Base-by-base conservation (phyloP, 441 rosid species). In the Viola pubescens region DNA sequence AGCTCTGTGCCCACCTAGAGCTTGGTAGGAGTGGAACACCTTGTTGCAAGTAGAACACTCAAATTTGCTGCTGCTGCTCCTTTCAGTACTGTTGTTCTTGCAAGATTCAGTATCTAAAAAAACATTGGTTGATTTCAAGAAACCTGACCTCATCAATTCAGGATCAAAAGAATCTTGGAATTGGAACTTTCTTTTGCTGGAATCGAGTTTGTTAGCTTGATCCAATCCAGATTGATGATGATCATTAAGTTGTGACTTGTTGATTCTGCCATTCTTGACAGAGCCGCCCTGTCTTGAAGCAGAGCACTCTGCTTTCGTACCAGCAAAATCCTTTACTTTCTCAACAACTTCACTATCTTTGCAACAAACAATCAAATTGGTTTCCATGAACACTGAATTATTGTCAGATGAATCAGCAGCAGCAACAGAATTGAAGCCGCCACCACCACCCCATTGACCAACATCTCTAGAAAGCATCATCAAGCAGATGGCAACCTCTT, bases 1-100 rank as follows among this genome's bases (percentile, higher is more conserved):
- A 3, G 86, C 87, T 75, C 82, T 79, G 37, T 84, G 90, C 5
- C 90, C 85, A 9, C 85, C 85, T 4, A 84, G 67, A 55, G 85
- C 87, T 78, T 82, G 90, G 75, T 82, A 82, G 5, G 90, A 84
- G 12, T 66, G 82, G 62, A 84, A 84, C 6, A 61, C 62, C 71
- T 70, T 80, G 76, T 72, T 80, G 65, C 90, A 82, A 52, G 84
- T 65, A 6, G 69, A 65, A 56, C 90, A 84, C 75, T 80, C 81
- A 58, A 82, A 84, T 58, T 74, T 76, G 71, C 64, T 79, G 71
- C 73, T 73, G 55, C 26, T 19, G 48, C 66, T 73, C 0, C 52
- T 48, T 12, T 48, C 59, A 40, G 69, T 58, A 69, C 26, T 19
- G 26, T 19, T 19, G 26, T 64, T 67, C 53, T 63, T 63, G 56